Conservation (phyloP, 202 grass and related monocot species). For the Carex arenaria region DNA sequence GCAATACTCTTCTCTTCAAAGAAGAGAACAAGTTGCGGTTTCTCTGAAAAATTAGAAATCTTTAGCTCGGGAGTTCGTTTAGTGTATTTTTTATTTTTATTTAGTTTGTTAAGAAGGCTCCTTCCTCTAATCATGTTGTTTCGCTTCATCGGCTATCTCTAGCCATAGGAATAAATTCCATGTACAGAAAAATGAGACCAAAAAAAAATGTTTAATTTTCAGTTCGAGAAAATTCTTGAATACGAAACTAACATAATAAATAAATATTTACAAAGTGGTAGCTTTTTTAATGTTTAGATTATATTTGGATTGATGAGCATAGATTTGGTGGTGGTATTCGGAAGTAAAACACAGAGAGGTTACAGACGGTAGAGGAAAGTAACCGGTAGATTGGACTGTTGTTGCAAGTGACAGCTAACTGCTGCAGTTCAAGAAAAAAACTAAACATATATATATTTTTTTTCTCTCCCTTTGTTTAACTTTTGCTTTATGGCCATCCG, state of each 20-base stretch:
- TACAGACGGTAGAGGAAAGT: neutral
- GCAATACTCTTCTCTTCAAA: neutral
- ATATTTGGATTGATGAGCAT: neutral
- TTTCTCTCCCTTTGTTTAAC: no score
- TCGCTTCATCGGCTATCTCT: neutral
- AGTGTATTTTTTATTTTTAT: conserved; percentile 13
- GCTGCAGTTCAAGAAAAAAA: neutral
- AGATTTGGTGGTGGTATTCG: neutral
- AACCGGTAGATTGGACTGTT: conserved; percentile 20
- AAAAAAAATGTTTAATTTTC: neutral
- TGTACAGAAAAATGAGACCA: conserved; percentile 27
- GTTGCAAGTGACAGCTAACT: conserved; percentile 63
- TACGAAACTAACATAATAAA: neutral
- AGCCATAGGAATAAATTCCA: conserved; percentile 34
- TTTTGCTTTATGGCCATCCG: no score
- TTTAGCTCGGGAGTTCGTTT: neutral
- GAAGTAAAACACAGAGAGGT: neutral
- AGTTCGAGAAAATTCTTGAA: neutral
- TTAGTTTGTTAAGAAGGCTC: neutral
- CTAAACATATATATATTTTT: no score
- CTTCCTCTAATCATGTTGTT: conserved; percentile 21
- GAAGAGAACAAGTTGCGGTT: conserved; percentile 17
- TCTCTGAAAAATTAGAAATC: conserved; percentile 18
- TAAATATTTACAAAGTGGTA: neutral
- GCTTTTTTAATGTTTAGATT: no score